These are phyloP conservation scores for Rhodotorula graminis DNA, from an alignment of 768 basidiomycete species.

Conservation along the genomic window DNA sequence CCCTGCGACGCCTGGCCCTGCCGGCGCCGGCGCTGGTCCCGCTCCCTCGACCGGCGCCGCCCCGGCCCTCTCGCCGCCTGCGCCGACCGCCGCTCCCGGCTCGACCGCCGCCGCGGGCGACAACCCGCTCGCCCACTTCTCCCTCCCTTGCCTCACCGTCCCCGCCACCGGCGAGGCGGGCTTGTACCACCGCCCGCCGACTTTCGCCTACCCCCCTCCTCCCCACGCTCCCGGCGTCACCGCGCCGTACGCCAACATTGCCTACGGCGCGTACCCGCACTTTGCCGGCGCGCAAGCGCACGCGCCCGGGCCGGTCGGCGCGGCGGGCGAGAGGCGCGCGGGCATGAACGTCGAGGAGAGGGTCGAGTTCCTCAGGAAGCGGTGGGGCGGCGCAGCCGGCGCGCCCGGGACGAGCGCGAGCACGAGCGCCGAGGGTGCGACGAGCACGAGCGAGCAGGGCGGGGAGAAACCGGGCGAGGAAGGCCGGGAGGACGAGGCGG, in stretches of 20 bases:
- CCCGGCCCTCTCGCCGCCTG: no score
- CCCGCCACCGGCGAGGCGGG: conserved; percentile 33
- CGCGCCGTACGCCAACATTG: conserved; percentile 18
- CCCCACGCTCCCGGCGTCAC: background rate
- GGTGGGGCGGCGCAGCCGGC: background rate
- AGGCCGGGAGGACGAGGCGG: background rate
- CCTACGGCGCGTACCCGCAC: conserved; percentile 32
- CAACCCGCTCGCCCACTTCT: conserved; percentile 31
- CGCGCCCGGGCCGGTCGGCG: background rate
- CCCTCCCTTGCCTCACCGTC: conserved; percentile 31
- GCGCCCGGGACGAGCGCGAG: background rate
- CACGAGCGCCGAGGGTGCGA: background rate
- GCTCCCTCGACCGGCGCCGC: background rate
- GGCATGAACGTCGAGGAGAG: conserved; percentile 14
- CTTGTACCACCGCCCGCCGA: conserved; percentile 20
- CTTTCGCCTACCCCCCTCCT: conserved; percentile 26
- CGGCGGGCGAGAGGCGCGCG: background rate
- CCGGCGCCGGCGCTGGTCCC: background rate
- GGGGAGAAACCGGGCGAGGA: background rate
- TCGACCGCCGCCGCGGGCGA: conserved; percentile 45
- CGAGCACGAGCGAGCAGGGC: background rate
- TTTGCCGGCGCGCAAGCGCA: background rate
- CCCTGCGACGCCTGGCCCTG: conserved; percentile 18
- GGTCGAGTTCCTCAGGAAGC: conserved; percentile 2
- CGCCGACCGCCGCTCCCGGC: conserved; percentile 13